Percentiles rank a stretch among this genome's conserved stretches.
Conservation (phyloP, 176 grass and related monocot species). For the Phragmites australis region DNA sequence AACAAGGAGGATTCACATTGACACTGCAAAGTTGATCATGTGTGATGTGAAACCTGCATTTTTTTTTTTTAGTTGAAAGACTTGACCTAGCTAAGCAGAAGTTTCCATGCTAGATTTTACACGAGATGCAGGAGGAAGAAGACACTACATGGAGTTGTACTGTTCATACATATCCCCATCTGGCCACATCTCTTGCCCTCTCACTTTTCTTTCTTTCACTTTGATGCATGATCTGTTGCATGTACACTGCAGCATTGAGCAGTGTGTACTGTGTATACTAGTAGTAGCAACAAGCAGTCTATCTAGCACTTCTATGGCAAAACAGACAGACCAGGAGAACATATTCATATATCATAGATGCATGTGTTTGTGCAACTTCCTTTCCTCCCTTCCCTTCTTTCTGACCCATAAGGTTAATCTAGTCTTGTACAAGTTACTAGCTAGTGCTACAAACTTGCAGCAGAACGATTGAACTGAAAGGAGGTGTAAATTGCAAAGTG, state of each 20-base stretch:
- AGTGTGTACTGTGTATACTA: constrained; percentile 2
- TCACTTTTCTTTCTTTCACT: constrained; percentile 11
- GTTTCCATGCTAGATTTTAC: constrained; percentile 43
- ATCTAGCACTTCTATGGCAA: constrained; percentile 44
- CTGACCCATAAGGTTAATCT: background rate
- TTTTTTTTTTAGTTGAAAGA: background rate
- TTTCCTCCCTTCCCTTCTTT: background rate
- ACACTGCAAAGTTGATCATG: constrained; percentile 16
- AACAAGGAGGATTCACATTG: constrained; percentile 35
- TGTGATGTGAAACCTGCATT: constrained; percentile 36
- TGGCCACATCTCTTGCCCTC: background rate
- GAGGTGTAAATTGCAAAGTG: background rate
- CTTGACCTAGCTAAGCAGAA: constrained; percentile 36
- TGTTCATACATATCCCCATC: constrained; percentile 38
- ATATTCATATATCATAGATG: constrained; percentile 29
- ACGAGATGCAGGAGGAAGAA: constrained; percentile 9
- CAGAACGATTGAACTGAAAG: background rate
- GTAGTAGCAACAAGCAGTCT: constrained; percentile 10
- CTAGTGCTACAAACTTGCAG: background rate
- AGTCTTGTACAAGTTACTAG: background rate
- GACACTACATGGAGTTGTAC: constrained; percentile 17
- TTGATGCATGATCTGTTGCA: constrained; percentile 36
- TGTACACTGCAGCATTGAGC: constrained; percentile 40
- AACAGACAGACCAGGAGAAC: constrained; percentile 13
- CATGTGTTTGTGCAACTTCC: constrained; percentile 27